A percentile compares a stretch with the other conserved stretches of the same genome.
These are phyloP conservation scores for Apocynum venetum DNA, from an alignment of 257 asterid species.

Conservation along the genomic window DNA sequence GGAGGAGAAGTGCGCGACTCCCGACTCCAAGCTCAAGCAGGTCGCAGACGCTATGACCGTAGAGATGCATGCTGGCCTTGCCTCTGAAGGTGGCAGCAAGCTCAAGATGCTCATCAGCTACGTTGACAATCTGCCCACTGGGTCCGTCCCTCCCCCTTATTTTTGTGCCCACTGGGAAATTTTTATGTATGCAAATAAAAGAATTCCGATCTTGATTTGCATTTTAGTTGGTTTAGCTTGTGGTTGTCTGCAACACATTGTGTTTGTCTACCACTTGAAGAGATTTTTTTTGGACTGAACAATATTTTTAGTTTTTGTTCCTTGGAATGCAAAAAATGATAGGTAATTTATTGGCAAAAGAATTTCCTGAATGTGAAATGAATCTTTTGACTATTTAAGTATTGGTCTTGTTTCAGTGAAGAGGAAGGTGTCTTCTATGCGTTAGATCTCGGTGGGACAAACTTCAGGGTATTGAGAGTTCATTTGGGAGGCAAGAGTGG, in stretches of 20 bases:
- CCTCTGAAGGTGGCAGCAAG: conserved; percentile 66
- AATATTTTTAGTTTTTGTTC: neutral
- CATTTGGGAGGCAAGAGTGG: conserved; percentile 67
- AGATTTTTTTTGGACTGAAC: neutral
- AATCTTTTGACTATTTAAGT: neutral
- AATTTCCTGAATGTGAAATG: neutral
- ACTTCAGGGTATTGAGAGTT: conserved; percentile 89
- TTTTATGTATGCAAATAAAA: neutral
- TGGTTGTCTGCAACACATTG: neutral
- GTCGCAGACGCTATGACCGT: conserved; percentile 71
- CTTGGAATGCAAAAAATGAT: neutral
- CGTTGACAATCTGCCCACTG: conserved; percentile 64
- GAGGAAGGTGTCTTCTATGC: conserved; percentile 93
- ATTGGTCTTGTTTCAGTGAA: conserved; percentile 35
- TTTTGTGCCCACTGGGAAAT: neutral
- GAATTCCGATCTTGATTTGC: conserved; percentile 10
- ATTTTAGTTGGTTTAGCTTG: neutral
- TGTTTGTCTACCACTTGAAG: neutral
- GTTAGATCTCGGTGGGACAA: conserved; percentile 95
- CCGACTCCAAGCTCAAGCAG: conserved; percentile 41
- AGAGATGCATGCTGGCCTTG: conserved; percentile 78
- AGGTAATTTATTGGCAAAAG: neutral
- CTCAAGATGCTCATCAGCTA: conserved; percentile 65
- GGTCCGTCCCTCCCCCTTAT: conserved; percentile 29
- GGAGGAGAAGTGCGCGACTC: conserved; percentile 50